These are phyloP conservation scores for Heliamphora exappendiculata DNA, from an alignment of 148 eudicot genomes.

Conservation along the genomic window DNA sequence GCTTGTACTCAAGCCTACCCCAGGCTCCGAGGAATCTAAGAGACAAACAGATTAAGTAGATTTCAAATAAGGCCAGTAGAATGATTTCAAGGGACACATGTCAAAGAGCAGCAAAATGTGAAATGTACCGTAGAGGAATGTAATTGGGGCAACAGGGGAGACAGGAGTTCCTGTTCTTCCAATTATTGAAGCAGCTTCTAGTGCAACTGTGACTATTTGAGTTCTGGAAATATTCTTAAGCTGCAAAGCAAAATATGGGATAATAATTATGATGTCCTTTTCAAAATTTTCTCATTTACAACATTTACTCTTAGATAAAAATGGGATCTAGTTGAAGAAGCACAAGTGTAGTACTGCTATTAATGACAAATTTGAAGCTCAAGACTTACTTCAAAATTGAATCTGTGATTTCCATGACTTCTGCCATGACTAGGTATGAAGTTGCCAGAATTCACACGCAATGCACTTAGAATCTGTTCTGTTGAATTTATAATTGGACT, in stretches of 20 bases:
- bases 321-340: no score
- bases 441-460: conserved; percentile 6
- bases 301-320: background rate
- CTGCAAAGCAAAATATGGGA: background rate
- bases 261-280: background rate
- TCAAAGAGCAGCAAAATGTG: background rate
- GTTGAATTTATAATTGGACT: conserved; percentile 11
- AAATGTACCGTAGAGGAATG: conserved; percentile 12
- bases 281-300: background rate
- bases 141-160: conserved; percentile 6
- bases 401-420: conserved; percentile 13
- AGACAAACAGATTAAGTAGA: background rate
- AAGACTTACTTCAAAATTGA: conserved; percentile 13
- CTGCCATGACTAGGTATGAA: background rate
- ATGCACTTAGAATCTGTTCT: conserved; percentile 7
- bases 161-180: conserved; percentile 10
- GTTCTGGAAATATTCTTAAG: conserved; percentile 12
- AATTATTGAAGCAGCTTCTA: conserved; percentile 16
- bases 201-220: conserved; percentile 13
- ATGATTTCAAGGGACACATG: background rate
- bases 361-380: background rate
- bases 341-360: background rate
- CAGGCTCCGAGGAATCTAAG: conserved; percentile 12
- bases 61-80: background rate
- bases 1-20: conserved; percentile 16